Evolutionary conservation across 495 filamentous ascomycete genomes (phyloP).

Genomic region (Penicillium ucsense): DNA sequence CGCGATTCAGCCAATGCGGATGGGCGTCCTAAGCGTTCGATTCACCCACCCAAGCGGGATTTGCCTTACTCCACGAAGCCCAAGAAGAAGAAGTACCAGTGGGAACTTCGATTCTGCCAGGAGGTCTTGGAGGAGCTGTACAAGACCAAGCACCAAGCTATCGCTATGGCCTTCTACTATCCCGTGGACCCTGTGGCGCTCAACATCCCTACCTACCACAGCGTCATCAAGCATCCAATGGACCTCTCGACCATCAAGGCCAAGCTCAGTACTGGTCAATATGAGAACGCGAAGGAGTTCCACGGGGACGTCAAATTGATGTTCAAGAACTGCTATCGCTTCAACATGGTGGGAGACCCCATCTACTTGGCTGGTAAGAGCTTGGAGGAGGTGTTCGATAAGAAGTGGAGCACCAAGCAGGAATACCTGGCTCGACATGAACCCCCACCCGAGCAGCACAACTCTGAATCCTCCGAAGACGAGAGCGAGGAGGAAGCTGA

Average conservation of each 20-base stretch:
- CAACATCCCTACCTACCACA: conserved; percentile 89
- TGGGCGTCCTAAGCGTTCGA: conserved; percentile 82
- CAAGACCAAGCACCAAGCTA: conserved; percentile 56
- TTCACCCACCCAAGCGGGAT: conserved; percentile 86
- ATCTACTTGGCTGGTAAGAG: conserved; percentile 61
- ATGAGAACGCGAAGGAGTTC: conserved; percentile 76
- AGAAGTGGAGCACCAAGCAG: conserved; percentile 62
- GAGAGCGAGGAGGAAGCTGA: conserved; percentile 52
- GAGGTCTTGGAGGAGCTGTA: conserved; percentile 67
- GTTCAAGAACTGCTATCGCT: conserved; percentile 81
- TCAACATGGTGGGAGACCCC: conserved; percentile 73
- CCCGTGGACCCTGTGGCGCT: conserved; percentile 91
- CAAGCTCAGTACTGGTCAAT: conserved; percentile 74
- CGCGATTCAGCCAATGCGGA: conserved; percentile 71
- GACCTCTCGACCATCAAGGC: conserved; percentile 67
- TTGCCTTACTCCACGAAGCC: conserved; percentile 75
- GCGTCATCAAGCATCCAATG: conserved; percentile 93
- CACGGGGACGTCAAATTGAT: conserved; percentile 74
- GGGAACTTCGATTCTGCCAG: conserved; percentile 85
- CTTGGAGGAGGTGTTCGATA: conserved; percentile 61
- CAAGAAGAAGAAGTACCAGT: conserved; percentile 84
- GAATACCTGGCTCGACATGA: conserved; percentile 68
- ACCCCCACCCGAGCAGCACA: conserved; percentile 42
- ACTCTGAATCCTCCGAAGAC: conserved; percentile 48
- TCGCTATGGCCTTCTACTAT: conserved; percentile 60